Evolutionary conservation across 2,329 filamentous ascomycete genomes (phyloP).

Genomic region (Penicillium palitans): DNA sequence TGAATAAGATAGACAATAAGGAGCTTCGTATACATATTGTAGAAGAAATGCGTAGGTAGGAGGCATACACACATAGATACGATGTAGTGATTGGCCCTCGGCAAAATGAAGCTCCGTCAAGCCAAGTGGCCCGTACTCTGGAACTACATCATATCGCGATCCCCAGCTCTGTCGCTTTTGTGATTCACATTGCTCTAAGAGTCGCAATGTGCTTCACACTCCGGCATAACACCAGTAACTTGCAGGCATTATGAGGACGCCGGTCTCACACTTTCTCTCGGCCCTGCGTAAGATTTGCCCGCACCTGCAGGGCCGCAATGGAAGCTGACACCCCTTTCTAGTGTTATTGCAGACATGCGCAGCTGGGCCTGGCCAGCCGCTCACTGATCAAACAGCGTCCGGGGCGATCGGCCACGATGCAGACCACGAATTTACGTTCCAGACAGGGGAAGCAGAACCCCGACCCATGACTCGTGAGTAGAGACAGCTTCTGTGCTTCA

Average conservation of each 20-base stretch:
- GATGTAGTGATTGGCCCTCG: constrained; percentile 26
- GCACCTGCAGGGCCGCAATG: constrained; percentile 3
- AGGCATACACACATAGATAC: background rate
- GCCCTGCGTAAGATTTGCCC: constrained; percentile 35
- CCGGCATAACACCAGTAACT: constrained; percentile 19
- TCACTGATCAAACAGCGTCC: constrained; percentile 21
- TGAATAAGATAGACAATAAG: background rate
- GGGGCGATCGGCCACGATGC: constrained; percentile 21
- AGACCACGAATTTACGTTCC: constrained; percentile 25
- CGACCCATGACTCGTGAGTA: constrained; percentile 35
- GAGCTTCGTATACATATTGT: background rate
- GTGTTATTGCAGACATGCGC: constrained; percentile 35
- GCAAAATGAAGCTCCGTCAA: constrained; percentile 40
- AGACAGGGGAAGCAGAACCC: constrained; percentile 18
- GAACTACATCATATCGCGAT: constrained; percentile 24
- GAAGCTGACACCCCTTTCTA: constrained; percentile 28
- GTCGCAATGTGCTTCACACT: constrained; percentile 40
- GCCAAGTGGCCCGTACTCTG: constrained; percentile 40
- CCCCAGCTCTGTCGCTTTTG: constrained; percentile 5
- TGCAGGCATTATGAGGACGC: constrained; percentile 38
- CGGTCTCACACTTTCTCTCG: constrained; percentile 36
- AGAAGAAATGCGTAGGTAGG: background rate
- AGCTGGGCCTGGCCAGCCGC: constrained; percentile 28
- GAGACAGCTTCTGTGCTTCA: background rate
- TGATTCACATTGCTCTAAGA: constrained; percentile 6